phyloP scores from a whole-genome alignment of 2,329 filamentous ascomycete genomes.

The Eutypella sp. region DNA sequence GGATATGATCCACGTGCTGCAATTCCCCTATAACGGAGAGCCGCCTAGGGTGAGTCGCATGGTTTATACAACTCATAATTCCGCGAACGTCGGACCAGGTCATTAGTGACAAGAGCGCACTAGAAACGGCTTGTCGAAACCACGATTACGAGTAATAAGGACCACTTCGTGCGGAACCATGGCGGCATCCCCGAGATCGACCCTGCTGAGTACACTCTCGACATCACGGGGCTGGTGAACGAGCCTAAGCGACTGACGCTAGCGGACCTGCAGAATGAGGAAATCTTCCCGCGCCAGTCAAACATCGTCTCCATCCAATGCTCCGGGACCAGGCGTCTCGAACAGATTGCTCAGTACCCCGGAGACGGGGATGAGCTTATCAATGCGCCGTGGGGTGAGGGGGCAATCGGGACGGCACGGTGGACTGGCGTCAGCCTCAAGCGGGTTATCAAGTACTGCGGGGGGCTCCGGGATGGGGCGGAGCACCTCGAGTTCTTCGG shows the following conservation, averaged over 20 bases:
- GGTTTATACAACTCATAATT: background rate
- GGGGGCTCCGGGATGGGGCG: constrained; percentile 48
- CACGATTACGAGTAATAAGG: constrained; percentile 52
- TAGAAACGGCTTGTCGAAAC: constrained; percentile 47
- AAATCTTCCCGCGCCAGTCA: constrained; percentile 53
- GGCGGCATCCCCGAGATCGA: constrained; percentile 66
- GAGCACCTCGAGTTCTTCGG: constrained; percentile 65
- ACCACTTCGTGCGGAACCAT: constrained; percentile 66
- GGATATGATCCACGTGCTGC: constrained; percentile 57
- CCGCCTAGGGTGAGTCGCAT: constrained; percentile 37
- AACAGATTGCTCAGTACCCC: constrained; percentile 61
- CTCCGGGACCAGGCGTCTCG: constrained; percentile 62
- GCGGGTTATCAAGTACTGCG: constrained; percentile 66
- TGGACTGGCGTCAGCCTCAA: constrained; percentile 63
- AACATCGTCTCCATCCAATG: constrained; percentile 62
- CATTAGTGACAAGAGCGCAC: background rate
- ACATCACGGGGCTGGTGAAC: constrained; percentile 57
- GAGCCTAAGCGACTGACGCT: constrained; percentile 53
- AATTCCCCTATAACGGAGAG: constrained; percentile 62
- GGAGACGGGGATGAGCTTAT: constrained; percentile 62
- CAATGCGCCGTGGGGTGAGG: constrained; percentile 56
- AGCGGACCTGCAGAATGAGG: constrained; percentile 56
- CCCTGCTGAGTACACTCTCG: constrained; percentile 45
- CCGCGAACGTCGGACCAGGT: too few species aligned
- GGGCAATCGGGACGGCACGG: constrained; percentile 59